Percentiles rank a stretch among this genome's conserved stretches.
phyloP scores from a whole-genome alignment of 1,139 yeast genomes.

The Entelexis paramagnoliae region DNA sequence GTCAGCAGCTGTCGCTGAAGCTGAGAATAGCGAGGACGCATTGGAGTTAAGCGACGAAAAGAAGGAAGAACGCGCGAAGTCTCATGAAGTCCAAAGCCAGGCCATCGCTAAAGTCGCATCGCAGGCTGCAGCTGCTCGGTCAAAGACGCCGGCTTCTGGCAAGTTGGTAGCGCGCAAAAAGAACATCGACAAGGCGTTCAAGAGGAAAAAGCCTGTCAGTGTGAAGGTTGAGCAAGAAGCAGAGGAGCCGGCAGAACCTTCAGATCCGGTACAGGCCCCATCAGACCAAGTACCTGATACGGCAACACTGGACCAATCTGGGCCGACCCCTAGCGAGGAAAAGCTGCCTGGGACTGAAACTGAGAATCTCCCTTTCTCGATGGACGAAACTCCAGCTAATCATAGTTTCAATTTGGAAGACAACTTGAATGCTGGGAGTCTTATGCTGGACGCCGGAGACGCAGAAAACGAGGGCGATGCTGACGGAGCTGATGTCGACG shows the following conservation, averaged over 20 bases:
- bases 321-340: neutral
- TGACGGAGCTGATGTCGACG: constrained; percentile 9
- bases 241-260: constrained; percentile 5
- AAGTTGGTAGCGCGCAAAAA: constrained; percentile 63
- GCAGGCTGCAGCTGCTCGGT: constrained; percentile 48
- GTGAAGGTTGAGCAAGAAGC: no score
- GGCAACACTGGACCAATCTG: neutral
- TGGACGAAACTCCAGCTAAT: neutral
- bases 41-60: neutral
- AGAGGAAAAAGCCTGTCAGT: constrained; percentile 12
- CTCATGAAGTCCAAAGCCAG: neutral
- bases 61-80: neutral
- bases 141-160: constrained; percentile 90
- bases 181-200: constrained; percentile 27
- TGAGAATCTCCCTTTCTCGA: neutral
- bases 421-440: constrained; percentile 13
- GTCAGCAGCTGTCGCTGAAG: neutral
- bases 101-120: constrained; percentile 12
- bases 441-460: constrained; percentile 15
- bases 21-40: neutral
- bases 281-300: neutral
- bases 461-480: constrained; percentile 2
- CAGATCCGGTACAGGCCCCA: neutral
- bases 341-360: neutral
- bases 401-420: constrained; percentile 18